Conservation (phyloP, 2,329 filamentous ascomycete species). For the Colletotrichum echinochloae region DNA sequence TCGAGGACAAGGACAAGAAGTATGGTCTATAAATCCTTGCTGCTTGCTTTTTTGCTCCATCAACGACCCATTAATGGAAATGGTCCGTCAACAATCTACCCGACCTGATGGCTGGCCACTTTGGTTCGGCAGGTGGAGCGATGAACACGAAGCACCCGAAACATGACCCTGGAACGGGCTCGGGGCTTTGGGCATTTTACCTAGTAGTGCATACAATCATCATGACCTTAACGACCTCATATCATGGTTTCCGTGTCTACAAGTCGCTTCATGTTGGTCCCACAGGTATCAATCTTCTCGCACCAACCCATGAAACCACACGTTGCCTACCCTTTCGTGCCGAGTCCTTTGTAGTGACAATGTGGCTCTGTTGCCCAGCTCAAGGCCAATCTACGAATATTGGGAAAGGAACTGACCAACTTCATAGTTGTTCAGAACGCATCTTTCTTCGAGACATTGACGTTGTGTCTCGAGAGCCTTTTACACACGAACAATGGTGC, state of each 20-base stretch:
- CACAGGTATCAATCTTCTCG: background rate
- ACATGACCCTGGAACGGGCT: conserved; percentile 15
- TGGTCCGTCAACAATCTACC: background rate
- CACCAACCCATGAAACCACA: background rate
- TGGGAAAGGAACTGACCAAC: too few relatives aligned
- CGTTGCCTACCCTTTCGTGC: too few relatives aligned
- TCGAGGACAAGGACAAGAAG: conserved; percentile 67
- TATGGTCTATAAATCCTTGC: conserved; percentile 24
- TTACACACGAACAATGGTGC: background rate
- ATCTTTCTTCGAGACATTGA: background rate
- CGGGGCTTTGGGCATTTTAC: conserved; percentile 9
- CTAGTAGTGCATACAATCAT: conserved; percentile 4
- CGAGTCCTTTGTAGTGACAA: background rate
- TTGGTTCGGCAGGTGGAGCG: background rate
- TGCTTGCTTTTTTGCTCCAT: background rate
- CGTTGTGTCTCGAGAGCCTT: background rate
- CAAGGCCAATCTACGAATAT: too few relatives aligned
- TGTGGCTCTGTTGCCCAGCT: background rate
- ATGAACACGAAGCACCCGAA: background rate
- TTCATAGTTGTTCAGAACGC: background rate
- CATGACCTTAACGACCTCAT: conserved; percentile 19
- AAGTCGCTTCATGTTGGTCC: background rate
- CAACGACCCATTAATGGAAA: background rate
- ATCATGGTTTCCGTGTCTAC: background rate
- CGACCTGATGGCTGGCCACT: background rate